These are phyloP conservation scores for Sclerotinia sclerotiorum DNA, from an alignment of 2,329 filamentous ascomycete species.

Conservation along the genomic window DNA sequence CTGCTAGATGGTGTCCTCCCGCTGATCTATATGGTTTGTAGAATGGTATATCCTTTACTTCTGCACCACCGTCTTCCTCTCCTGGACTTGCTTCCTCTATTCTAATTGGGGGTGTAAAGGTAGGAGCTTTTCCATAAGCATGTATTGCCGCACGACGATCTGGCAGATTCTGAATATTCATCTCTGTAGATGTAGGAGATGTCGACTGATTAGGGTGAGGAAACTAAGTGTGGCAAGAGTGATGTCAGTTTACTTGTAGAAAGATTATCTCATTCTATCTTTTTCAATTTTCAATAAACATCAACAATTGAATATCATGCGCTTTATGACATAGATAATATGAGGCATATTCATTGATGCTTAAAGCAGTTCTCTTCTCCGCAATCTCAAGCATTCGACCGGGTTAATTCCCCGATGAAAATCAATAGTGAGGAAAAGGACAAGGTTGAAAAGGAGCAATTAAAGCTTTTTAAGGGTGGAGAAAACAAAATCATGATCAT, in stretches of 20 bases:
- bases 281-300: not conserved
- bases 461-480: not conserved
- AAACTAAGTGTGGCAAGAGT: constrained; percentile 15
- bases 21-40: constrained; percentile 23
- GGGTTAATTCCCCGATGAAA: constrained; percentile 1
- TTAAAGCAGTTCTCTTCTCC: not conserved
- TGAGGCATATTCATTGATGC: not conserved
- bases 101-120: constrained; percentile 18
- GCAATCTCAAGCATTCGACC: not conserved
- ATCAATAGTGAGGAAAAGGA: not conserved
- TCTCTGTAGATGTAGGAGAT: constrained; percentile 11
- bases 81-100: constrained; percentile 15
- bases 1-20: not conserved
- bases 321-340: not conserved
- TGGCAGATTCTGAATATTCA: constrained; percentile 19
- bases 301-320: not conserved
- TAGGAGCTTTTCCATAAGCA: not conserved
- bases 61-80: constrained; percentile 30
- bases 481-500: not conserved
- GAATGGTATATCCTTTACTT: constrained; percentile 34
- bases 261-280: not conserved
- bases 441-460: not conserved
- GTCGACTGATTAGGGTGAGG: constrained; percentile 19
- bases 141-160: constrained; percentile 18
- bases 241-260: constrained; percentile 9